phyloP scores from a whole-genome alignment of 768 basidiomycete species.

The Amanita molliuscula region DNA sequence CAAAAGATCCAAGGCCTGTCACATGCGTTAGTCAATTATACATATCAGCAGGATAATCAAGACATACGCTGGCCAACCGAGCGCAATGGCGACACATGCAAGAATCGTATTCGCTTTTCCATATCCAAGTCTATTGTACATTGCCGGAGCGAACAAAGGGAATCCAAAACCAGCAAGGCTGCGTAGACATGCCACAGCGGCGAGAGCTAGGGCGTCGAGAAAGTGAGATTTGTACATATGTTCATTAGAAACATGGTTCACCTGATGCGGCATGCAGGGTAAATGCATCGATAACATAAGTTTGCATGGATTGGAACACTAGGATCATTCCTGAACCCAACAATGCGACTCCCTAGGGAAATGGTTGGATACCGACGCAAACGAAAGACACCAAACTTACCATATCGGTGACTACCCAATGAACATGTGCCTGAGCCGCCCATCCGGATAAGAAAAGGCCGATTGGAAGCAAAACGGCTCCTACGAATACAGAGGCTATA shows the following conservation, averaged over 20 bases:
- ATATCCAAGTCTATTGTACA: conserved; percentile 57
- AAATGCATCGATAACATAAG: conserved; percentile 61
- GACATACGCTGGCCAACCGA: conserved; percentile 38
- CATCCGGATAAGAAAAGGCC: conserved; percentile 67
- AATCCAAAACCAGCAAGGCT: conserved; percentile 65
- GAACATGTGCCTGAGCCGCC: conserved; percentile 43
- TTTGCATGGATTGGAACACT: conserved; percentile 51
- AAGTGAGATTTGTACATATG: background rate
- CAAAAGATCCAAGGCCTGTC: conserved; percentile 11
- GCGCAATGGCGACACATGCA: conserved; percentile 41
- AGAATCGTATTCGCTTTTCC: conserved; percentile 63
- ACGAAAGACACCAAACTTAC: conserved; percentile 24
- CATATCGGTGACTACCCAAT: conserved; percentile 67
- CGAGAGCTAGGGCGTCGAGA: conserved; percentile 33
- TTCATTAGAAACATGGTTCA: conserved; percentile 12
- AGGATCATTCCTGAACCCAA: conserved; percentile 51
- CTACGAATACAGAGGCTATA: conserved; percentile 49
- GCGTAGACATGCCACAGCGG: conserved; percentile 52
- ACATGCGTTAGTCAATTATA: background rate
- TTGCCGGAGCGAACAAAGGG: conserved; percentile 66
- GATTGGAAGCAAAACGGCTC: conserved; percentile 47
- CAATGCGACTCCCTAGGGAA: conserved; percentile 39
- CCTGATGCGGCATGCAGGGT: conserved; percentile 61
- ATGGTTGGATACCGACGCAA: background rate
- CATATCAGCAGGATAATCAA: background rate